Conservation (phyloP, 2,329 filamentous ascomycete genomes). For the Fusarium xylarioides region DNA sequence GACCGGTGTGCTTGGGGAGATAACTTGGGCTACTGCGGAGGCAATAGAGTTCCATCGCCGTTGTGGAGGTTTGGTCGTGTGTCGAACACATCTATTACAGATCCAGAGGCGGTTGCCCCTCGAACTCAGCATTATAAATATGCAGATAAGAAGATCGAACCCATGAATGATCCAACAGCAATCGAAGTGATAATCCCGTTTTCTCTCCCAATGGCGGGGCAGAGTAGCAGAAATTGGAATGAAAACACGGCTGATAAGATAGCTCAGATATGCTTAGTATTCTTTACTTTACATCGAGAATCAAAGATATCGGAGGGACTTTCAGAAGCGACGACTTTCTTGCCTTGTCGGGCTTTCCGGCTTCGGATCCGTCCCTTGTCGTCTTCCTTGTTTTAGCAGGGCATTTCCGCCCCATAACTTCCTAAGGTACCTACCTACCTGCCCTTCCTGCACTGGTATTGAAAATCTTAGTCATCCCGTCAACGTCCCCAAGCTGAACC, state of each 20-base stretch:
- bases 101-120: slow-evolving; percentile 62
- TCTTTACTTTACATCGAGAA: slow-evolving; percentile 6
- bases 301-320: slow-evolving; percentile 15
- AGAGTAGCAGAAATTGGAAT: neutral
- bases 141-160: neutral
- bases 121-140: slow-evolving; percentile 44
- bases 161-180: slow-evolving; percentile 7
- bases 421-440: slow-evolving; percentile 5
- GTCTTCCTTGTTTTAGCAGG: slow-evolving; percentile 11
- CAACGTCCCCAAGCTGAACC: slow-evolving; percentile 6
- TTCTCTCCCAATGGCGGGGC: neutral
- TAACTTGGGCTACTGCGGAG: slow-evolving; percentile 49
- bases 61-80: slow-evolving; percentile 48
- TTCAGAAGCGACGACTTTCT: slow-evolving; percentile 8
- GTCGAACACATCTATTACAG: slow-evolving; percentile 67
- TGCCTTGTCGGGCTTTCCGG: slow-evolving; percentile 24
- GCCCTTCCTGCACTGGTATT: slow-evolving; percentile 7
- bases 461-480: slow-evolving; percentile 30
- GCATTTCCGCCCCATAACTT: slow-evolving; percentile 1
- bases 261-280: neutral
- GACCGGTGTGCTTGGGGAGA: slow-evolving; percentile 39
- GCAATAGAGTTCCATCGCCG: slow-evolving; percentile 55
- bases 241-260: neutral
- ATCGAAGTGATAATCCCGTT: neutral
- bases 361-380: slow-evolving; percentile 26